Evolutionary conservation across 306 rosid species (phyloP).

Genomic region (Casuarina cunninghamiana): DNA sequence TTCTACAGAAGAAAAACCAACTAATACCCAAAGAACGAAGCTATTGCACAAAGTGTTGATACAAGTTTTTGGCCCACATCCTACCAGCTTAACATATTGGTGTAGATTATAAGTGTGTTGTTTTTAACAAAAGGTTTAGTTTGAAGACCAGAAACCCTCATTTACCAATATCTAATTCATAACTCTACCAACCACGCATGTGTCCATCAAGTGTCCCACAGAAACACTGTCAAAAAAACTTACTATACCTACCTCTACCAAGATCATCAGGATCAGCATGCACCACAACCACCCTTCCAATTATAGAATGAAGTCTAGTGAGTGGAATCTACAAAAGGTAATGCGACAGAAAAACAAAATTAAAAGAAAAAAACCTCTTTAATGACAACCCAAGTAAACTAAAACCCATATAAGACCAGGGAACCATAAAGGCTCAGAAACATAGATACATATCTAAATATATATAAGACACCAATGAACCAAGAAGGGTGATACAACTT

Average conservation of each 20-base stretch:
- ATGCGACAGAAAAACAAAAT: not conserved
- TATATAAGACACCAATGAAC: no score
- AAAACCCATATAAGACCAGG: slow-evolving; percentile 14
- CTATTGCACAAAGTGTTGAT: not conserved
- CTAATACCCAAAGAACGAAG: not conserved
- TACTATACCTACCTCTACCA: slow-evolving; percentile 52
- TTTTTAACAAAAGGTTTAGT: not conserved
- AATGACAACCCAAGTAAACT: slow-evolving; percentile 1
- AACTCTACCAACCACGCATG: not conserved
- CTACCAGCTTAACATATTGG: not conserved
- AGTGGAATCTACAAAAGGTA: slow-evolving; percentile 49
- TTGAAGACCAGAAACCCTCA: not conserved
- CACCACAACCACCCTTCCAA: slow-evolving; percentile 69
- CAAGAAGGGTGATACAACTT: no score
- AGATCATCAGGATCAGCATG: slow-evolving; percentile 84
- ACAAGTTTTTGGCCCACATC: no score
- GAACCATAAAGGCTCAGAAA: not conserved
- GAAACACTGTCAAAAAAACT: slow-evolving; percentile 11
- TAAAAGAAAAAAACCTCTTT: not conserved
- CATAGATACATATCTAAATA: no score
- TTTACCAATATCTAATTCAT: not conserved
- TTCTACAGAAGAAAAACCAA: no score
- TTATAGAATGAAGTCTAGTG: slow-evolving; percentile 57
- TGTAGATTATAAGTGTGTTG: not conserved
- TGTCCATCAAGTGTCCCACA: not conserved